These are phyloP conservation scores for Anethum foeniculum DNA, from an alignment of 140 eudicot genomes.

Conservation along the genomic window DNA sequence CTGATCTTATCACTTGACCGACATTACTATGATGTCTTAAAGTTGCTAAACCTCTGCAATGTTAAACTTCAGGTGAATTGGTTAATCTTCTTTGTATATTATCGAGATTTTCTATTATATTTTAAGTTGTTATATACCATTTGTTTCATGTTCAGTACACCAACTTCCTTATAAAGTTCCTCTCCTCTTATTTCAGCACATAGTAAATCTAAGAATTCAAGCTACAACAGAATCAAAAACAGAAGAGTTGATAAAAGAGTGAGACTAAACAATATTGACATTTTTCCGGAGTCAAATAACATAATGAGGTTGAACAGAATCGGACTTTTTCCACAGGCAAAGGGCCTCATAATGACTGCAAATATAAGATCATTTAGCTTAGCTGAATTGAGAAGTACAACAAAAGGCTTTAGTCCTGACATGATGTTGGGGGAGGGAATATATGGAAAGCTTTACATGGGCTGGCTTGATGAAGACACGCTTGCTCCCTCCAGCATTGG, in stretches of 20 bases:
- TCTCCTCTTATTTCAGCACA: no score
- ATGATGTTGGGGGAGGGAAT: not conserved
- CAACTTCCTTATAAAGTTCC: no score
- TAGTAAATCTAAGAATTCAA: not conserved
- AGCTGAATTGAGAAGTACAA: not conserved
- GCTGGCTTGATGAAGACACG: not conserved
- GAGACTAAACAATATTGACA: not conserved
- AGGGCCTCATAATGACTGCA: not conserved
- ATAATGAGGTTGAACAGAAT: not conserved
- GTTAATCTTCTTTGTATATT: no score
- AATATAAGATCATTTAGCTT: not conserved
- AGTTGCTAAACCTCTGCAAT: no score
- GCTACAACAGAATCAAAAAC: not conserved
- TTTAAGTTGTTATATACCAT: no score
- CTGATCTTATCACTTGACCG: no score
- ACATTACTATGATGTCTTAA: no score
- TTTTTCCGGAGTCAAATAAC: not conserved
- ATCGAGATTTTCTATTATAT: no score
- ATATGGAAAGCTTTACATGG: not conserved
- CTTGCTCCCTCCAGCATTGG: conserved; percentile 4
- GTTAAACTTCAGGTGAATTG: no score
- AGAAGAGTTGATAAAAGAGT: not conserved
- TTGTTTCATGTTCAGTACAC: no score
- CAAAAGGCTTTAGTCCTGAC: not conserved
- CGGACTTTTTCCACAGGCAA: not conserved